phyloP scores from a whole-genome alignment of 2,329 filamentous ascomycete genomes.

The Fusarium chlamydosporum region DNA sequence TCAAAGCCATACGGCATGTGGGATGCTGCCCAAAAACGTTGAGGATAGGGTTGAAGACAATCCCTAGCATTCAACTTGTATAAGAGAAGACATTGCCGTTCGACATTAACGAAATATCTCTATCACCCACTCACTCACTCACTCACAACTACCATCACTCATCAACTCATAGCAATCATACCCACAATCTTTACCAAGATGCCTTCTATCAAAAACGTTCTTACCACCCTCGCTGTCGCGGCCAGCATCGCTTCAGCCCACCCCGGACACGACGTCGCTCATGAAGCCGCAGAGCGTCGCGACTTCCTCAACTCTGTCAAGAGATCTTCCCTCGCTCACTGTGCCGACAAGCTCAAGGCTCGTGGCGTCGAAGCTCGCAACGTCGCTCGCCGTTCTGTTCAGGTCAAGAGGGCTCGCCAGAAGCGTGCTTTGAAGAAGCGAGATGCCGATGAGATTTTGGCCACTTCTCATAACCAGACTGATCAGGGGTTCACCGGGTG shows the following conservation, averaged over 20 bases:
- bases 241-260: constrained; percentile 55
- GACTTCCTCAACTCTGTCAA: constrained; percentile 58
- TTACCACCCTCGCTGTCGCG: constrained; percentile 33
- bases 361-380: constrained; percentile 62
- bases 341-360: constrained; percentile 61
- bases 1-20: constrained; percentile 13
- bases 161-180: not conserved
- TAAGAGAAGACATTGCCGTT: constrained; percentile 3
- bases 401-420: constrained; percentile 59
- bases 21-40: not conserved
- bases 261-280: constrained; percentile 63
- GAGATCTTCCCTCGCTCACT: constrained; percentile 62
- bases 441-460: constrained; percentile 54
- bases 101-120: not conserved
- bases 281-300: constrained; percentile 65
- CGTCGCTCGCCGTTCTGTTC: constrained; percentile 60
- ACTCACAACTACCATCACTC: not conserved
- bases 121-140: not conserved
- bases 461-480: constrained; percentile 57
- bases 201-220: constrained; percentile 35
- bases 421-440: constrained; percentile 55
- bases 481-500: constrained; percentile 52
- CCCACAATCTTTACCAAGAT: not conserved
- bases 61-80: not conserved
- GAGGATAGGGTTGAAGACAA: not conserved